Evolutionary conservation across 208 protist genomes (phyloP).

Genomic region (Leishmania aethiopica): DNA sequence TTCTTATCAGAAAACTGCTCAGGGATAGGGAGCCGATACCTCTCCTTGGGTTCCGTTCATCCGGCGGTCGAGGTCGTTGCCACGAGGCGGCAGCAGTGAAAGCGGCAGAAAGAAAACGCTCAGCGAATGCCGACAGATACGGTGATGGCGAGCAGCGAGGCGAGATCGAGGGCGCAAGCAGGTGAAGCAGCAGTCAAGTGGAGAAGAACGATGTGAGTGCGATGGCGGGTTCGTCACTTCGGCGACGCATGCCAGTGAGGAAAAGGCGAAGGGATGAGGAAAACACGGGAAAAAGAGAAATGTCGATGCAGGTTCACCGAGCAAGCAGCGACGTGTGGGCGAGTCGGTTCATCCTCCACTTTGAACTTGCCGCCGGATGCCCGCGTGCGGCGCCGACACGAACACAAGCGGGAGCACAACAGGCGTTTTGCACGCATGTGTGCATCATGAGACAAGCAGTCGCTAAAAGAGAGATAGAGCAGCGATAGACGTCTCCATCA

Average conservation of each 20-base stretch:
- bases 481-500: background rate
- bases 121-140: background rate
- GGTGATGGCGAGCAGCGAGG: background rate
- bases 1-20: background rate
- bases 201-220: background rate
- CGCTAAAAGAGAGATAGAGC: background rate
- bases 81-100: background rate
- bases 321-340: background rate
- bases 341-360: background rate
- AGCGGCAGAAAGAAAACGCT: background rate
- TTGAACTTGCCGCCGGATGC: background rate
- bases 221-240: background rate
- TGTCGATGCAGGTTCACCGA: background rate
- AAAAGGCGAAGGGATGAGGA: background rate
- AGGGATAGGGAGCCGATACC: background rate
- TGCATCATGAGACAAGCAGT: background rate
- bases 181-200: background rate
- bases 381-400: background rate
- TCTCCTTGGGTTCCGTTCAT: background rate
- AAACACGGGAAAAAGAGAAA: background rate
- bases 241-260: background rate
- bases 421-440: background rate
- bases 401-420: background rate
- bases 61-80: background rate
- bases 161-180: background rate